Evolutionary conservation across 768 basidiomycete genomes (phyloP).

Genomic region (Auriscalpium vulgare): DNA sequence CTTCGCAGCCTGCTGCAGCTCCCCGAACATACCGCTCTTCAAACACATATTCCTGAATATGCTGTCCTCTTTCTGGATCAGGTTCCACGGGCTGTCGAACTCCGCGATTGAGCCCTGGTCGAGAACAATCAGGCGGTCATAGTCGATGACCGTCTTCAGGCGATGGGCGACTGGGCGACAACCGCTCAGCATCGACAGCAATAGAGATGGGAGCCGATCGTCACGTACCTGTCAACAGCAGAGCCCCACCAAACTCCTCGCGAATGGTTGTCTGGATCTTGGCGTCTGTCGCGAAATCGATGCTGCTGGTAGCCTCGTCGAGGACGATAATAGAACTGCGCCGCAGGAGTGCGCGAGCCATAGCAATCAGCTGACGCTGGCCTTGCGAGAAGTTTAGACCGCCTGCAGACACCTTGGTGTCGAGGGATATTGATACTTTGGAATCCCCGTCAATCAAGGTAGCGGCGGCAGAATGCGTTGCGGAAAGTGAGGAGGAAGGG

Average conservation of each 20-base stretch:
- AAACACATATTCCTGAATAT: conserved; percentile 48
- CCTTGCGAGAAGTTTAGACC: background rate
- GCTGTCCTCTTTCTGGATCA: conserved; percentile 39
- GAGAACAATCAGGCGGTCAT: conserved; percentile 73
- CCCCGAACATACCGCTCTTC: conserved; percentile 55
- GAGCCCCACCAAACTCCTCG: conserved; percentile 46
- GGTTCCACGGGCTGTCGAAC: conserved; percentile 46
- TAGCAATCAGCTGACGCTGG: background rate
- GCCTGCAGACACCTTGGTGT: background rate
- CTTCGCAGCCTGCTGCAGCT: conserved; percentile 53
- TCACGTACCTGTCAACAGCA: conserved; percentile 50
- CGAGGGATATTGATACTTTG: background rate
- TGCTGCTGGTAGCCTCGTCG: conserved; percentile 70
- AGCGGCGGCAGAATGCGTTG: background rate
- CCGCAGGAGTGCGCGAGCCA: conserved; percentile 59
- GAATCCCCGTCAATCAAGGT: background rate
- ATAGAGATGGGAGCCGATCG: background rate
- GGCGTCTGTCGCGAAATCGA: conserved; percentile 71
- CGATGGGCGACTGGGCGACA: conserved; percentile 58
- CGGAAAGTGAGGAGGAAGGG: background rate
- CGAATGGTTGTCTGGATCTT: conserved; percentile 78
- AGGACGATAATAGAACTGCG: conserved; percentile 57
- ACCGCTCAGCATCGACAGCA: background rate
- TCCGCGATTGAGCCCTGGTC: conserved; percentile 51
- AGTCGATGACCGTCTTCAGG: conserved; percentile 71